phyloP scores from a whole-genome alignment of 164 flowering plant genomes.

The Vitis vinifera region DNA sequence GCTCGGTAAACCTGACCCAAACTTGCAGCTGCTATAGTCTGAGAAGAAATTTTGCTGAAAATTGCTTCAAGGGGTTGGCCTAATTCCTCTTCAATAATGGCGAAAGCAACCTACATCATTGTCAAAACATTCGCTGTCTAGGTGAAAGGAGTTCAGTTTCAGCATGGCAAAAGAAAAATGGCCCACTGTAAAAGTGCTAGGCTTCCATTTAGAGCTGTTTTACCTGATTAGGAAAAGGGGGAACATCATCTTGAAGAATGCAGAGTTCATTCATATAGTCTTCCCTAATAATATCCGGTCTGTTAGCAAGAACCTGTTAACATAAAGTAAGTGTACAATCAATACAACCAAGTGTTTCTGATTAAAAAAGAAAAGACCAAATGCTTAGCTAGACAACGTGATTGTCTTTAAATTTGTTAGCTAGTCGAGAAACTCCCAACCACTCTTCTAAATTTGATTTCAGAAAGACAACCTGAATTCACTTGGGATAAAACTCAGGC shows the following conservation, averaged over 20 bases:
- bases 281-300: conserved; percentile 96
- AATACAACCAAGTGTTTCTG: no score
- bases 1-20: conserved; percentile 98
- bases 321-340: background rate
- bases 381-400: no score
- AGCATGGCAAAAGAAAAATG: background rate
- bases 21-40: conserved; percentile 98
- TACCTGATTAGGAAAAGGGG: conserved; percentile 92
- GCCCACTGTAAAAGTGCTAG: background rate
- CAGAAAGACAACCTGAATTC: no score
- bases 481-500: no score
- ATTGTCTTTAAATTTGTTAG: no score
- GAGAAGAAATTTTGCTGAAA: conserved; percentile 87
- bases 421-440: no score
- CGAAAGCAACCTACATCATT: conserved; percentile 70
- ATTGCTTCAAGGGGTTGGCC: conserved; percentile 91
- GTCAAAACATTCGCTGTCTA: conserved; percentile 6
- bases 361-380: no score
- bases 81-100: conserved; percentile 89
- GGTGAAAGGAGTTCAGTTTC: background rate
- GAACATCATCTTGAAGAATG: conserved; percentile 99
- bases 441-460: no score
- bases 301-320: conserved; percentile 88
- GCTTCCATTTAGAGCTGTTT: background rate
- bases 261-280: conserved; percentile 99